Percentiles rank a stretch among this genome's conserved stretches.
Conservation (phyloP, 2,329 filamentous ascomycete genomes). For the Aspergillus puulaauensis region DNA sequence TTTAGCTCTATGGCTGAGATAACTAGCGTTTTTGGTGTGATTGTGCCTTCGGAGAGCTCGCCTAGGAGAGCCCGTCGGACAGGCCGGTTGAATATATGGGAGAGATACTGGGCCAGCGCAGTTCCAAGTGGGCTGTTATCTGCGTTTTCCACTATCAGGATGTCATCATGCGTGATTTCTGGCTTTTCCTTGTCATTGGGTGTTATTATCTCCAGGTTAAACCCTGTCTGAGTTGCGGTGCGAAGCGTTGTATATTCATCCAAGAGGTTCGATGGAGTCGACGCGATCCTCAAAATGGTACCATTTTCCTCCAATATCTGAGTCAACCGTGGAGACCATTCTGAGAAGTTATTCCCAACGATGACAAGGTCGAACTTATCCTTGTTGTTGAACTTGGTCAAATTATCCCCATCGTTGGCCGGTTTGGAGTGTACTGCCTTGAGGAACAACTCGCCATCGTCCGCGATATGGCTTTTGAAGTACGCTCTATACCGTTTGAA, state of each 20-base stretch:
- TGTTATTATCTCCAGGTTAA: background rate
- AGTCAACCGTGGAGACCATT: background rate
- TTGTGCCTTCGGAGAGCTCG: background rate
- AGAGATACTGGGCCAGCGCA: background rate
- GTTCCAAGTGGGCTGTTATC: background rate
- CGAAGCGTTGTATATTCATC: background rate
- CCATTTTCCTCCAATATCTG: background rate
- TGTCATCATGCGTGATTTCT: background rate
- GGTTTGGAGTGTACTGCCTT: too few species aligned
- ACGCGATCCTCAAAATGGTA: background rate
- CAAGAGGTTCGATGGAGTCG: background rate
- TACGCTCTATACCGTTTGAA: background rate
- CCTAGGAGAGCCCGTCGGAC: background rate
- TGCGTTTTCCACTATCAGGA: background rate
- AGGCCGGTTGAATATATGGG: background rate
- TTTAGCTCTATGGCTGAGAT: background rate
- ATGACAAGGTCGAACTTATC: background rate
- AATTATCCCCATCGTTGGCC: background rate
- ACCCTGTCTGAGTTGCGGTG: too few species aligned
- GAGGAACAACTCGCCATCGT: background rate
- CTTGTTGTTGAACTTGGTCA: background rate
- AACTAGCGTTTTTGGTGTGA: background rate
- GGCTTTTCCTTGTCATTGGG: background rate
- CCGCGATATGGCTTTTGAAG: background rate
- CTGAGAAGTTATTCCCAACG: background rate